phyloP scores from a whole-genome alignment of 2,329 filamentous ascomycete species.

The Scedosporium apiospermum region DNA sequence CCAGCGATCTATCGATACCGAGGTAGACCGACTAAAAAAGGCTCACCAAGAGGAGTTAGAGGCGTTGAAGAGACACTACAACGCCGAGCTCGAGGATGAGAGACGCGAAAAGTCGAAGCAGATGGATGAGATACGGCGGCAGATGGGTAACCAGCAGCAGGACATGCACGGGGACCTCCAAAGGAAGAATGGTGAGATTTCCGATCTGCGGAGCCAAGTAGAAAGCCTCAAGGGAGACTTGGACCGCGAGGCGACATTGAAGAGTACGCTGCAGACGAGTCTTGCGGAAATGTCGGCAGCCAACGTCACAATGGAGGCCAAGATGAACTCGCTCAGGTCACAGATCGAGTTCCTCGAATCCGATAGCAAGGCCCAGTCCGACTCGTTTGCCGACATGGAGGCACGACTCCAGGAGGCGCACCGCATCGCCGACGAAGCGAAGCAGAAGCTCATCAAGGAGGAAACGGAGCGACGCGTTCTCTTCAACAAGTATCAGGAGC shows the following conservation, averaged over 20 bases:
- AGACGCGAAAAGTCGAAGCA: conserved; percentile 48
- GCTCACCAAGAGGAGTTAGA: conserved; percentile 61
- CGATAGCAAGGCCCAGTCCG: conserved; percentile 78
- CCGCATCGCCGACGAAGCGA: conserved; percentile 56
- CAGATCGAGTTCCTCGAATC: conserved; percentile 87
- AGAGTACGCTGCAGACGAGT: conserved; percentile 39
- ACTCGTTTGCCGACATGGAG: conserved; percentile 76
- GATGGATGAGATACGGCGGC: conserved; percentile 52
- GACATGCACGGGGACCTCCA: conserved; percentile 37
- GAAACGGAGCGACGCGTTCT: conserved; percentile 84
- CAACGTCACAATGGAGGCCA: conserved; percentile 61
- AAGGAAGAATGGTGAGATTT: conserved; percentile 42
- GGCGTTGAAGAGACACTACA: conserved; percentile 51
- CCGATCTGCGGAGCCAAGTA: conserved; percentile 11
- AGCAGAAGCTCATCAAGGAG: conserved; percentile 79
- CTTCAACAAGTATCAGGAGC: conserved; percentile 95
- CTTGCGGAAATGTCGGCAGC: conserved; percentile 51
- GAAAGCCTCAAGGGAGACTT: conserved; percentile 40
- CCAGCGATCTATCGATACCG: conserved; percentile 37
- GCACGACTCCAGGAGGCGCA: conserved; percentile 70
- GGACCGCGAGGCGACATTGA: conserved; percentile 55
- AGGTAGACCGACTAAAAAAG: conserved; percentile 48
- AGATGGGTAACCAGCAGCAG: conserved; percentile 40
- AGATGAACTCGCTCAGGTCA: conserved; percentile 65
- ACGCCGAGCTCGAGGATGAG: conserved; percentile 58